A percentile compares a stretch with the other conserved stretches of the same genome.
phyloP scores from a whole-genome alignment of 495 filamentous ascomycete species.

The Pyronema omphalodes region DNA sequence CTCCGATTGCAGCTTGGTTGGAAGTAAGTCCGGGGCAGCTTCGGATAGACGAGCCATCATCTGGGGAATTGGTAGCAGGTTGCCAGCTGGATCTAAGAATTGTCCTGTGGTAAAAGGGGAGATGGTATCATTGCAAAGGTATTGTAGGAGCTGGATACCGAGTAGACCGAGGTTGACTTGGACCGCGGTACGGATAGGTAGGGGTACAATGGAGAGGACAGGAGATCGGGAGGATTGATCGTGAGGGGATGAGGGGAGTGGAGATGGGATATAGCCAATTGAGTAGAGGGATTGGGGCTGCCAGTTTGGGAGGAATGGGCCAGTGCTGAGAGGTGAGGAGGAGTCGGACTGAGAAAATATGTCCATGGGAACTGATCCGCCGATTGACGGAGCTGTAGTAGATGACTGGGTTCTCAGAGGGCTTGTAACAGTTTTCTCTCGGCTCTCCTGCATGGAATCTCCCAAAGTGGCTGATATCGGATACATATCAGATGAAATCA shows the following conservation, averaged over 20 bases:
- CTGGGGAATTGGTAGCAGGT: neutral
- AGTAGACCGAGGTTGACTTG: conserved; percentile 8
- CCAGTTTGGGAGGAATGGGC: neutral
- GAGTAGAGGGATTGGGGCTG: neutral
- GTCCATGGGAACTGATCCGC: neutral
- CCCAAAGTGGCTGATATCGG: too few species aligned
- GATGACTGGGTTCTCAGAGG: neutral
- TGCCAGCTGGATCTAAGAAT: neutral
- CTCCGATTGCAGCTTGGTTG: conserved; percentile 30
- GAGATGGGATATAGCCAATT: neutral
- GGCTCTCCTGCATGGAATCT: neutral
- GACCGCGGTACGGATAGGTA: conserved; percentile 6
- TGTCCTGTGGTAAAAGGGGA: conserved; percentile 8
- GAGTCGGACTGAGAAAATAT: neutral
- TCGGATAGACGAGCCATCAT: neutral
- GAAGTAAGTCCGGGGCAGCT: conserved; percentile 29
- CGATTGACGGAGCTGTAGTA: neutral
- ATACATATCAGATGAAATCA: too few species aligned
- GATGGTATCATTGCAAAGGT: conserved; percentile 4
- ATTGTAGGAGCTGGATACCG: conserved; percentile 3
- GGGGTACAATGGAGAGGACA: neutral
- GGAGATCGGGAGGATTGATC: neutral
- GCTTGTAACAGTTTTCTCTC: neutral
- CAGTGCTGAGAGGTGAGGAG: neutral
- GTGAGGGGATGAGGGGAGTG: neutral